phyloP scores from a whole-genome alignment of 2,329 filamentous ascomycete genomes.

The Fusarium fujikuroi region DNA sequence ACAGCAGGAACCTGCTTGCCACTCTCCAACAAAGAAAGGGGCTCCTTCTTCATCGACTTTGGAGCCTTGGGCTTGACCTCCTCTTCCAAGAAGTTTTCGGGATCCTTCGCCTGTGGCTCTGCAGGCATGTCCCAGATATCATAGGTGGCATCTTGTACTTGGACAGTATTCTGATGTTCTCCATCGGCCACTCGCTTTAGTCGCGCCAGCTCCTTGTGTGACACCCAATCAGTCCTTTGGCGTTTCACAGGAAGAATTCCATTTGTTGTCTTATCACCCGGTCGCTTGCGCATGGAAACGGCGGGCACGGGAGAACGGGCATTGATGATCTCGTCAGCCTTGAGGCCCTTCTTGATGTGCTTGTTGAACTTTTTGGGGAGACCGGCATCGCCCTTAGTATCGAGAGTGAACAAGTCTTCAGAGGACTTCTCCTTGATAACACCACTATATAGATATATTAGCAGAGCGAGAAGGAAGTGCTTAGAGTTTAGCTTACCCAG shows the following conservation, averaged over 20 bases:
- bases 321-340: conserved; percentile 90
- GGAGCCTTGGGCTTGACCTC: conserved; percentile 76
- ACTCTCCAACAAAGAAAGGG: conserved; percentile 83
- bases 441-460: conserved; percentile 66
- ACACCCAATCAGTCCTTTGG: conserved; percentile 81
- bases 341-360: conserved; percentile 80
- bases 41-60: conserved; percentile 77
- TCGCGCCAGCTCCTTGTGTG: conserved; percentile 83
- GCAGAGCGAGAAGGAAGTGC: neutral
- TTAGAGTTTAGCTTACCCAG: conserved; percentile 69
- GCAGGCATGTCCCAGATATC: conserved; percentile 78
- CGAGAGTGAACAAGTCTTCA: conserved; percentile 85
- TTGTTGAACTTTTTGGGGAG: conserved; percentile 72
- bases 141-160: conserved; percentile 71
- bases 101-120: conserved; percentile 52
- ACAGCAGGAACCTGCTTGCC: conserved; percentile 85
- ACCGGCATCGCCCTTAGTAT: conserved; percentile 75
- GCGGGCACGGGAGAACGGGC: conserved; percentile 84
- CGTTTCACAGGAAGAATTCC: conserved; percentile 80
- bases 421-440: conserved; percentile 85
- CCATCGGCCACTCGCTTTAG: conserved; percentile 84
- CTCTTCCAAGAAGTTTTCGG: conserved; percentile 71
- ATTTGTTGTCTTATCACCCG: conserved; percentile 75
- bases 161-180: conserved; percentile 64
- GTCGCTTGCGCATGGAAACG: conserved; percentile 81